phyloP scores from a whole-genome alignment of 306 rosid species.

The Cucumis melo region DNA sequence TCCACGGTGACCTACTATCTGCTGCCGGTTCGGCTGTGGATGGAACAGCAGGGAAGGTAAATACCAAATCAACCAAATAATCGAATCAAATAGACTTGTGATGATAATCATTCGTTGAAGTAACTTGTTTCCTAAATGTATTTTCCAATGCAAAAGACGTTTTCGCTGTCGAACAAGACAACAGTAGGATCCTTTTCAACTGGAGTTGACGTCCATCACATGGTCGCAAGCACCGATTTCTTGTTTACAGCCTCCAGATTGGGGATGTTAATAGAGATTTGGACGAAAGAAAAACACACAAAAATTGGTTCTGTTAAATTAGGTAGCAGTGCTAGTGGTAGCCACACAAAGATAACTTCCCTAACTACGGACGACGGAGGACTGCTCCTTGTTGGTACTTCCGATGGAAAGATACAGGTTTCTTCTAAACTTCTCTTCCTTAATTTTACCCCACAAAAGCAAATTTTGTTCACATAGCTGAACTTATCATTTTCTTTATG shows the following conservation, averaged over 20 bases:
- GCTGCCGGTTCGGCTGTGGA: constrained; percentile 71
- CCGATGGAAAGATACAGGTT: constrained; percentile 87
- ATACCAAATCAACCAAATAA: background rate
- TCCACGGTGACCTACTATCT: constrained; percentile 46
- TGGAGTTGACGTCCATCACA: constrained; percentile 54
- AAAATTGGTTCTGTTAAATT: constrained; percentile 53
- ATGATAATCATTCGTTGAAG: background rate
- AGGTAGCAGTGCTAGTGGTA: constrained; percentile 25
- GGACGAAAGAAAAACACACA: constrained; percentile 50
- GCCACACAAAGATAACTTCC: constrained; percentile 62
- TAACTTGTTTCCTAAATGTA: background rate
- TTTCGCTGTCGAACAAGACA: constrained; percentile 52
- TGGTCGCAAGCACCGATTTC: constrained; percentile 54
- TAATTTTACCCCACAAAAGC: too few relatives aligned
- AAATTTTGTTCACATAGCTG: too few relatives aligned
- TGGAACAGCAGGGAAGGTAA: constrained; percentile 71
- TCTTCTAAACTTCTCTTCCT: background rate
- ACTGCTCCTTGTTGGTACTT: constrained; percentile 60
- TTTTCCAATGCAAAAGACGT: constrained; percentile 21
- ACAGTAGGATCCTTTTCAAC: constrained; percentile 54
- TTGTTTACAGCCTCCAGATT: constrained; percentile 63
- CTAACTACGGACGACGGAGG: constrained; percentile 42
- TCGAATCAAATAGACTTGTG: background rate
- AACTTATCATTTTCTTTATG: background rate
- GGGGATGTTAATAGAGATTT: constrained; percentile 57